Base-by-base conservation (phyloP, 129 eudicot species). In the sunflower (Helianthus annuus) region DNA sequence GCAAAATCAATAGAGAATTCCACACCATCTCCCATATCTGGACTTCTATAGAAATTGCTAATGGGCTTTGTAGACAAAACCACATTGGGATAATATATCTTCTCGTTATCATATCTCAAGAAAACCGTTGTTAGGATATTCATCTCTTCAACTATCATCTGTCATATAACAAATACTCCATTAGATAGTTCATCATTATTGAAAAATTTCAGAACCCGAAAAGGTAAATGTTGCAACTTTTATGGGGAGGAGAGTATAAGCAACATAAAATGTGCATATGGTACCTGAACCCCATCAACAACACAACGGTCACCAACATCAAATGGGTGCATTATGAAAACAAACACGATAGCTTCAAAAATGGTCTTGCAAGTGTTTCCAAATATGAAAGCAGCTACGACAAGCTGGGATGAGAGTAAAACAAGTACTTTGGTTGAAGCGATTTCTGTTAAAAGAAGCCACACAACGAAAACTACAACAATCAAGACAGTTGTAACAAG, bases 81-180 rank as follows among this genome's bases (percentile, higher is more conserved):
- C 16, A 87, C 76, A 69, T 93, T 93, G 34, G 98, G 98, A 77
- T 89, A 89, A 81, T 81, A 93, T 62, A 93, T 58, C 66, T 89
- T 93, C 75, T 85, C 92, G 10, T 93, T 93, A 70, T 93, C 98
- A 69, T 22, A 80, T 75, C 83, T 82, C 80, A 93, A 75, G 79
- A 93, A 89, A 44, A 93, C 90, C 7, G 98, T 93, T 6, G 86
- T 83, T 39, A 93, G 79, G 75, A 93, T 87, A 71, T 93, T 89
- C 98, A 93, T 93, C 85, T 89, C 98, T 62, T 93, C 98, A 48
- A 93, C 98, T 15, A 89, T 74, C 96, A 93, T 72, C 96, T 93
- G 88, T 36, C 67, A 62, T 64, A 64, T 77, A 66, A 70, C 24
- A 53, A 7, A 32, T 45, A 44, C 48, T 10, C 64, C 56, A 65